These are phyloP conservation scores for Agaricus blazei DNA, from an alignment of 768 basidiomycete genomes.

Conservation along the genomic window DNA sequence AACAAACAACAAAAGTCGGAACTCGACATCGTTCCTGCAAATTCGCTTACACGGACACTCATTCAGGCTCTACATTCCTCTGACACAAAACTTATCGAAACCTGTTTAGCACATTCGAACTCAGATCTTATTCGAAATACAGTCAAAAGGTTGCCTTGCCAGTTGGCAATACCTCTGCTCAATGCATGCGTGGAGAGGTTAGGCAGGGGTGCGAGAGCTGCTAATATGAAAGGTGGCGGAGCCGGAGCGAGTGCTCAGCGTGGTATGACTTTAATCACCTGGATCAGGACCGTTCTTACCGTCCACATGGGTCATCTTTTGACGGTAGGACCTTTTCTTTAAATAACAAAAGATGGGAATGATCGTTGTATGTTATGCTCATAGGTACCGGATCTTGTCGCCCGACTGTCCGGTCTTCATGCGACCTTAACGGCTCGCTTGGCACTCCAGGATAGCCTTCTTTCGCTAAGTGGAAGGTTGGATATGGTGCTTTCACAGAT, in stretches of 20 bases:
- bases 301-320: conserved; percentile 90
- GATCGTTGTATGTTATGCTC: neutral
- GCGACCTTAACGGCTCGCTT: conserved; percentile 75
- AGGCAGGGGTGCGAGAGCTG: conserved; percentile 66
- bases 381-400: conserved; percentile 91
- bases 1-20: conserved; percentile 28
- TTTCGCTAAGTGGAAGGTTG: conserved; percentile 82
- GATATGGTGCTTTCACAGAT: conserved; percentile 95
- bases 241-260: conserved; percentile 78
- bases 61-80: conserved; percentile 96
- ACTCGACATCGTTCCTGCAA: conserved; percentile 57
- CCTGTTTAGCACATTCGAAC: conserved; percentile 82
- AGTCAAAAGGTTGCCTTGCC: conserved; percentile 79
- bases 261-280: conserved; percentile 62
- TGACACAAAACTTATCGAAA: conserved; percentile 82
- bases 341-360: conserved; percentile 2
- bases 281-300: conserved; percentile 78
- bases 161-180: conserved; percentile 81
- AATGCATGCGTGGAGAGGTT: conserved; percentile 87
- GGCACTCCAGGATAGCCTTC: conserved; percentile 76
- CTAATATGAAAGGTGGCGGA: conserved; percentile 72
- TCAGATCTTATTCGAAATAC: conserved; percentile 80
- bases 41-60: conserved; percentile 88
- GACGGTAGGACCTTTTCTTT: conserved; percentile 56
- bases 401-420: conserved; percentile 81